Evolutionary conservation across 371 early-diverging fungal species (phyloP), one percentile per base, ranked within the genome.

Genomic region (Syncephalastrum sp.): DNA sequence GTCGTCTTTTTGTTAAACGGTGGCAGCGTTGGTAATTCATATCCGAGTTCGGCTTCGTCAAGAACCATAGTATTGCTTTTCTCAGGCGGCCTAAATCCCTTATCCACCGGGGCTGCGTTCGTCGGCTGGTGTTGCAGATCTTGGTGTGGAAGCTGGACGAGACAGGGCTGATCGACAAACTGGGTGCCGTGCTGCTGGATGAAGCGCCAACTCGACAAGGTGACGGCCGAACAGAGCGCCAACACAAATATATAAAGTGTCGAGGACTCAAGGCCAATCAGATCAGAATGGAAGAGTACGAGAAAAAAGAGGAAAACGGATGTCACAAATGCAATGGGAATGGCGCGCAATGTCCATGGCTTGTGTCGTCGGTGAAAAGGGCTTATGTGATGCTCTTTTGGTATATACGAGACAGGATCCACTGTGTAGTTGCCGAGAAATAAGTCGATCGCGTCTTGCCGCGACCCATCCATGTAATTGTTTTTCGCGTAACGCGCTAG

Each of bases 391-490:
- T 42, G 54, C n/a, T 21, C 29, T 50, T 47, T 23, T 60, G 60
- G 38, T 25, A 19, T 24, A 27, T 19, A 19, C 45, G 8, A 72
- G 53, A 38, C 65, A 61, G 19, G 33, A n/a, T 43, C 46, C 12
- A 90, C 86, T 27, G 63, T 70, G 63, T 83, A 91, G 13, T 74
- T 68, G 3, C 95, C 95, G 24, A 92, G 67, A 50, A 95, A 75
- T 21, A 95, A 65, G 62, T 95, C 94, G 50, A 84, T 86, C 6
- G 84, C 84, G 64, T 94, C 95, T 81, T 97, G 98, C 44, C 96
- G 77, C 4, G 79, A 63, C 33, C 97, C 98, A 62, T 98, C 99
- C 55, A 89, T 61, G 65, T 86, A 98, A 77, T 96, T 97, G 67
- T 96, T 96, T 48, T 89, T 90, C 50, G 93, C 56, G 63, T 96